Percentiles rank a stretch among this genome's conserved stretches.
Conservation (phyloP, 2,329 filamentous ascomycete species). For the Penicillium sp. region DNA sequence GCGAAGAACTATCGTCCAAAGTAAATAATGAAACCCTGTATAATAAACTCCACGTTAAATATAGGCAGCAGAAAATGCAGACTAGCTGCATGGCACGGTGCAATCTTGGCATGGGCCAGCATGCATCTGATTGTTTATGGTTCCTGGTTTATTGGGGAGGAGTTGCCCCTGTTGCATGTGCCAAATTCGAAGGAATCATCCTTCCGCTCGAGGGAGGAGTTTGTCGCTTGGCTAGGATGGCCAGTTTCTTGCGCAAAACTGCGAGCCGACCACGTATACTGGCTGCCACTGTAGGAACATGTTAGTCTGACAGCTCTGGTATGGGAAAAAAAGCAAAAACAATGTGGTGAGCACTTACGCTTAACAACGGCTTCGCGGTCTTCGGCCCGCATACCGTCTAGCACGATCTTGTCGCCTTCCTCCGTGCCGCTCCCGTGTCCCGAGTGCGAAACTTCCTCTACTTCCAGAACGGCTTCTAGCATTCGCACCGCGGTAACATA, state of each 20-base stretch:
- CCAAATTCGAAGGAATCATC: constrained; percentile 36
- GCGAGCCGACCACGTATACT: constrained; percentile 55
- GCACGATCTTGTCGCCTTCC: constrained; percentile 37
- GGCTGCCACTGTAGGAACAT: constrained; percentile 46
- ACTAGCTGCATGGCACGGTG: constrained; percentile 7
- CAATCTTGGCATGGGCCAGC: constrained; percentile 22
- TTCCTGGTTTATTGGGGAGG: constrained; percentile 36
- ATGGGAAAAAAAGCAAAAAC: not conserved
- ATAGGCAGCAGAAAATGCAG: constrained; percentile 16
- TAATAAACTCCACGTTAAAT: constrained; percentile 21
- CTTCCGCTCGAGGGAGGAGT: constrained; percentile 41
- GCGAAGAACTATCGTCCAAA: constrained; percentile 14
- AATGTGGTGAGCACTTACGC: constrained; percentile 43
- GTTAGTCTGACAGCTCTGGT: constrained; percentile 29
- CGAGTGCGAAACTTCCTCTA: constrained; percentile 63
- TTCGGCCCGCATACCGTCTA: constrained; percentile 52
- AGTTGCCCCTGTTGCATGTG: constrained; percentile 38
- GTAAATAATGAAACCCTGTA: constrained; percentile 18
- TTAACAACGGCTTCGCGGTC: constrained; percentile 56
- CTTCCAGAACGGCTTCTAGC: constrained; percentile 91
- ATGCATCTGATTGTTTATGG: constrained; percentile 19
- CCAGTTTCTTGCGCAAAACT: constrained; percentile 55
- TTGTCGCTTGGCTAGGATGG: constrained; percentile 54
- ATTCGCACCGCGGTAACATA: constrained; percentile 93
- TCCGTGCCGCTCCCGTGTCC: constrained; percentile 29